phyloP scores from a whole-genome alignment of 139 green algal species.

The Klebsormidium nitens region DNA sequence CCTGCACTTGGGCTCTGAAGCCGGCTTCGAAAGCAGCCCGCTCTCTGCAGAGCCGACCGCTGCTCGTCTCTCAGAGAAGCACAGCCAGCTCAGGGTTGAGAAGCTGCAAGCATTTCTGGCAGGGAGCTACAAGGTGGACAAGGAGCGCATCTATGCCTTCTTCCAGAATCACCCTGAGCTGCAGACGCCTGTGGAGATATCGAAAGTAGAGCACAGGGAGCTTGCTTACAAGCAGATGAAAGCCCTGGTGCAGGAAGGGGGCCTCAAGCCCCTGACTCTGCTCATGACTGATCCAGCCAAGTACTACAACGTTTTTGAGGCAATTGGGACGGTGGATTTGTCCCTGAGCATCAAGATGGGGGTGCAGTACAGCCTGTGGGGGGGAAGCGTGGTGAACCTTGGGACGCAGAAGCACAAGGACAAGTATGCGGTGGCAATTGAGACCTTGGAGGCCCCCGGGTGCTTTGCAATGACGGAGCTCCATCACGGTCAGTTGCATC shows the following conservation, averaged over 20 bases:
- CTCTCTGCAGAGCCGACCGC: too few relatives aligned
- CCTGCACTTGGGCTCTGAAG: too few relatives aligned
- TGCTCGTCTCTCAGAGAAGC: too few relatives aligned
- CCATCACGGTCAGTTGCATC: constrained; percentile 29
- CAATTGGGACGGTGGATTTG: constrained; percentile 29
- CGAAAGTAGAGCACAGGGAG: constrained; percentile 31
- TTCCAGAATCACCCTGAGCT: constrained; percentile 20
- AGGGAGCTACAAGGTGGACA: constrained; percentile 17
- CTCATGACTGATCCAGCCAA: constrained; percentile 17
- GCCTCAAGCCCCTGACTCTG: constrained; percentile 2
- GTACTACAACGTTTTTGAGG: constrained; percentile 33
- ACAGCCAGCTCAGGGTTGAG: too few relatives aligned
- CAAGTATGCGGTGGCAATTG: constrained; percentile 31
- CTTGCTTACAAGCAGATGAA: constrained; percentile 20
- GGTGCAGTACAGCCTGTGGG: constrained; percentile 41
- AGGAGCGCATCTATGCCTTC: constrained; percentile 22
- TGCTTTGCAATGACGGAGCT: constrained; percentile 97
- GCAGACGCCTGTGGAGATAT: constrained; percentile 32
- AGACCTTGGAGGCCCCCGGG: constrained; percentile 41
- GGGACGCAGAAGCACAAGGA: constrained; percentile 31
- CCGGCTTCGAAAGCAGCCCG: too few relatives aligned
- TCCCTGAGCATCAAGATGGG: constrained; percentile 40
- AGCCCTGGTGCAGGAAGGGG: constrained; percentile 11
- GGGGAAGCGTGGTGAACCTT: constrained; percentile 24
- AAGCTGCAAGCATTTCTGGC: too few relatives aligned